Evolutionary conservation across 108 stramenopile species (phyloP).

Genomic region (Stephanodiscus triporus): DNA sequence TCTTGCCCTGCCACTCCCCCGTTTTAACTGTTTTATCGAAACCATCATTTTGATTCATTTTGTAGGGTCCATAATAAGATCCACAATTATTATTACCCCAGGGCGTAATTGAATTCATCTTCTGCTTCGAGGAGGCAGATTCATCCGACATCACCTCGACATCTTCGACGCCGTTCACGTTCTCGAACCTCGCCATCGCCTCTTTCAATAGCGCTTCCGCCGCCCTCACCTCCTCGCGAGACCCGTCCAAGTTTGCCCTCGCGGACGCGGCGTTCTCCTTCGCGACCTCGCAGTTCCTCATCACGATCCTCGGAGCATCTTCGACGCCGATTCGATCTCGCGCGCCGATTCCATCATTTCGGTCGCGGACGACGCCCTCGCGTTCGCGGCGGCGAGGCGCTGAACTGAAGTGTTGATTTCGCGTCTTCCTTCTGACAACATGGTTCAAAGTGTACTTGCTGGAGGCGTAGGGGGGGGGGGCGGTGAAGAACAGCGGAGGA

Average conservation of each 20-base stretch:
- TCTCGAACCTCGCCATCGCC: slow-evolving; percentile 8
- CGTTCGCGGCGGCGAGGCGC: slow-evolving; percentile 3
- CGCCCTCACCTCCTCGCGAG: neutral
- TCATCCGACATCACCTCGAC: neutral
- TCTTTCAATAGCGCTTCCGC: neutral
- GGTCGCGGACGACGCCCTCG: slow-evolving; percentile 1
- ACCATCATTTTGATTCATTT: too few species aligned
- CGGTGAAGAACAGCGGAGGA: too few species aligned
- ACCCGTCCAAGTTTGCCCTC: neutral
- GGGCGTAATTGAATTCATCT: too few species aligned
- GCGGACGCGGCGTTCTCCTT: neutral
- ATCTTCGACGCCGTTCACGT: neutral
- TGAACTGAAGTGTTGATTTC: neutral
- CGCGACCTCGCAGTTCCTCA: neutral
- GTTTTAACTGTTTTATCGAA: too few species aligned
- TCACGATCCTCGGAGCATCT: neutral
- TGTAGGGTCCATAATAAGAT: too few species aligned
- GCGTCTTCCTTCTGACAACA: slow-evolving; percentile 1
- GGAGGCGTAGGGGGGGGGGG: too few species aligned
- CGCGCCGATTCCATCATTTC: neutral
- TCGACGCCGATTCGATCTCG: neutral
- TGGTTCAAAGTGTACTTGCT: too few species aligned
- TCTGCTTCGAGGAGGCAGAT: neutral
- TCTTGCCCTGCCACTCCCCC: too few species aligned
- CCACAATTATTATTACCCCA: too few species aligned